Evolutionary conservation across 768 basidiomycete genomes (phyloP).

Genomic region (Calocybe indica): DNA sequence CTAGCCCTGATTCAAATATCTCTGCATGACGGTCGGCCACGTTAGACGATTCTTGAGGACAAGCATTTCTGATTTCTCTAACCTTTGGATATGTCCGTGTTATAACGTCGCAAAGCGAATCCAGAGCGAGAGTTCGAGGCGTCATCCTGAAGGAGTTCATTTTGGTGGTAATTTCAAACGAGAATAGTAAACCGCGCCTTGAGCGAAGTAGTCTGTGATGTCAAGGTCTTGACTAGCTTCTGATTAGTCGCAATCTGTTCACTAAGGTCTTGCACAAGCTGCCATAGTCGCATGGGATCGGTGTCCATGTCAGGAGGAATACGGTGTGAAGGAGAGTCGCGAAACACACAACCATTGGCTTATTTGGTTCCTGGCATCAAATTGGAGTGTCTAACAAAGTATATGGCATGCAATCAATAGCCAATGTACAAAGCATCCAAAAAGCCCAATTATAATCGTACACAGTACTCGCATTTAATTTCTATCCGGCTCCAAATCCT

Average conservation of each 20-base stretch:
- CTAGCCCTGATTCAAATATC: constrained; percentile 86
- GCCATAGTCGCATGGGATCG: constrained; percentile 73
- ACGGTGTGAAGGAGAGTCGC: constrained; percentile 1
- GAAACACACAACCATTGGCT: neutral
- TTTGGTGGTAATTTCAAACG: constrained; percentile 5
- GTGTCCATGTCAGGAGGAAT: constrained; percentile 41
- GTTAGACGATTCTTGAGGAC: constrained; percentile 15
- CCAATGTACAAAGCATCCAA: neutral
- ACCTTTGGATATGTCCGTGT: constrained; percentile 86
- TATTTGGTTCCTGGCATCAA: neutral
- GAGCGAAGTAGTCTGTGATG: constrained; percentile 61
- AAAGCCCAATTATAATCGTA: neutral
- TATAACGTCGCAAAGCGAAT: constrained; percentile 76
- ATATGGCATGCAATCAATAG: neutral
- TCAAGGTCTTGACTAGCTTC: constrained; percentile 62
- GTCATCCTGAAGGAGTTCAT: constrained; percentile 46
- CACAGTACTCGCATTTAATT: too few relatives aligned
- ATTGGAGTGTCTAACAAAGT: neutral
- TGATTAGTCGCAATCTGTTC: constrained; percentile 82
- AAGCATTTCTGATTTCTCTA: constrained; percentile 7
- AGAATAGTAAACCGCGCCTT: constrained; percentile 45
- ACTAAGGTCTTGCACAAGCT: constrained; percentile 74
- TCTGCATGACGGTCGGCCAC: constrained; percentile 54
- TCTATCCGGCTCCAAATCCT: too few relatives aligned
- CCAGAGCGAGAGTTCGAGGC: constrained; percentile 67